phyloP scores from a whole-genome alignment of 768 basidiomycete genomes.

The Porpolomopsis calyptriformis region DNA sequence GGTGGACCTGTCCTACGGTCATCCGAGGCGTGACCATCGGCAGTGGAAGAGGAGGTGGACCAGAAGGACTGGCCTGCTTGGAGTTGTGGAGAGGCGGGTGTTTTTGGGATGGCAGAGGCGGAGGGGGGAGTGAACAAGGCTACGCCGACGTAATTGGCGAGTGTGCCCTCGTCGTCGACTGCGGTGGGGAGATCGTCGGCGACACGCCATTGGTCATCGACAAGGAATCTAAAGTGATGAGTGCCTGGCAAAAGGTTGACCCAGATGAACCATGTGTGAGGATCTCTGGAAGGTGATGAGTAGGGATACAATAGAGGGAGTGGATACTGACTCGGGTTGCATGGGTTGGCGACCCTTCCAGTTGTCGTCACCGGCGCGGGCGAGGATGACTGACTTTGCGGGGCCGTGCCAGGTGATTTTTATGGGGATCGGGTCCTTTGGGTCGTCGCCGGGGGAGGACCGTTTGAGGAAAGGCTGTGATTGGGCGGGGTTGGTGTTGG shows the following conservation, averaged over 20 bases:
- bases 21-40: slow-evolving; percentile 21
- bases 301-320: no score
- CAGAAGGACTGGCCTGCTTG: slow-evolving; percentile 32
- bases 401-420: slow-evolving; percentile 59
- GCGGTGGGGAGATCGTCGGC: slow-evolving; percentile 71
- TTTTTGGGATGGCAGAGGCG: slow-evolving; percentile 17
- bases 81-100: slow-evolving; percentile 15
- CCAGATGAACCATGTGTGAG: slow-evolving; percentile 24
- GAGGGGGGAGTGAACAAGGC: slow-evolving; percentile 24
- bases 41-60: slow-evolving; percentile 27
- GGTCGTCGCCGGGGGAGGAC: slow-evolving; percentile 14
- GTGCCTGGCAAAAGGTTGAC: slow-evolving; percentile 71
- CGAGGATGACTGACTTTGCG: slow-evolving; percentile 53
- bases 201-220: slow-evolving; percentile 80
- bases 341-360: slow-evolving; percentile 63
- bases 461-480: slow-evolving; percentile 17
- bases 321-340: slow-evolving; percentile 46
- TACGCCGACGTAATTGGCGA: slow-evolving; percentile 90
- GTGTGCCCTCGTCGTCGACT: slow-evolving; percentile 86
- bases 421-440: slow-evolving; percentile 28
- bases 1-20: slow-evolving; percentile 9
- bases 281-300: no score
- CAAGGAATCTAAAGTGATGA: slow-evolving; percentile 89
- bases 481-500: slow-evolving; percentile 4
- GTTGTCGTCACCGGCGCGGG: slow-evolving; percentile 63